Percentiles rank a stretch among this genome's conserved stretches.
Evolutionary conservation across 148 eudicot species (phyloP).

Genomic region (Arctostaphylos glauca): DNA sequence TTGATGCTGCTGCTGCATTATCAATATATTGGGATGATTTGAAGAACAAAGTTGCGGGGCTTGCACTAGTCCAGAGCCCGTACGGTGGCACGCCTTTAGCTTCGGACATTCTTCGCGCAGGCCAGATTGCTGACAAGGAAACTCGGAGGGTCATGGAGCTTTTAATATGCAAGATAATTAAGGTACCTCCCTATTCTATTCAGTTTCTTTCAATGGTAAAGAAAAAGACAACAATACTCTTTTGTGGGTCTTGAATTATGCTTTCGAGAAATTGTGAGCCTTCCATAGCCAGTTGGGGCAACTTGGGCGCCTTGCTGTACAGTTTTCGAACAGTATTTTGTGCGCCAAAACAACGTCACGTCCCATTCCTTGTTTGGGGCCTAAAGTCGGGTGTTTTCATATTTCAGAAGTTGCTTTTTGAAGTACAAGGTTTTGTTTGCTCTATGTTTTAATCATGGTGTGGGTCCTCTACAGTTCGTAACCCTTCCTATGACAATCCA

Average conservation of each 20-base stretch:
- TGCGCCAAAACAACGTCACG: too few species aligned
- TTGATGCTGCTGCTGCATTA: conserved; percentile 95
- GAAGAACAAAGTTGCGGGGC: conserved; percentile 72
- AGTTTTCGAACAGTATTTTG: too few species aligned
- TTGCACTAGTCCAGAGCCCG: conserved; percentile 91
- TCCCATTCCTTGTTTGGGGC: too few species aligned
- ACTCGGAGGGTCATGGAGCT: conserved; percentile 76
- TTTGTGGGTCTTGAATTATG: too few species aligned
- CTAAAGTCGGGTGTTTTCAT: neutral
- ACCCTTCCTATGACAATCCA: neutral
- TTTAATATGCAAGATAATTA: conserved; percentile 67
- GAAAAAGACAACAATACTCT: too few species aligned
- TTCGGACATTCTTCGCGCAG: conserved; percentile 84
- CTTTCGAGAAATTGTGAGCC: too few species aligned
- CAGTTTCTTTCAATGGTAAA: too few species aligned
- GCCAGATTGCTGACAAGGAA: conserved; percentile 82
- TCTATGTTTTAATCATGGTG: neutral
- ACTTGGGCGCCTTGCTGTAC: too few species aligned
- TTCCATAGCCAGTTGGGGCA: too few species aligned
- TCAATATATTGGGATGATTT: conserved; percentile 68
- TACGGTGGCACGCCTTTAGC: conserved; percentile 92
- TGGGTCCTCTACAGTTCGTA: neutral
- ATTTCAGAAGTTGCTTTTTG: neutral
- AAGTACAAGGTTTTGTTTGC: neutral
- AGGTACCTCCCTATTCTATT: conserved; percentile 37